These are phyloP conservation scores for Stachybotrys chartarum DNA, from an alignment of 2,329 filamentous ascomycete species.

Conservation along the genomic window DNA sequence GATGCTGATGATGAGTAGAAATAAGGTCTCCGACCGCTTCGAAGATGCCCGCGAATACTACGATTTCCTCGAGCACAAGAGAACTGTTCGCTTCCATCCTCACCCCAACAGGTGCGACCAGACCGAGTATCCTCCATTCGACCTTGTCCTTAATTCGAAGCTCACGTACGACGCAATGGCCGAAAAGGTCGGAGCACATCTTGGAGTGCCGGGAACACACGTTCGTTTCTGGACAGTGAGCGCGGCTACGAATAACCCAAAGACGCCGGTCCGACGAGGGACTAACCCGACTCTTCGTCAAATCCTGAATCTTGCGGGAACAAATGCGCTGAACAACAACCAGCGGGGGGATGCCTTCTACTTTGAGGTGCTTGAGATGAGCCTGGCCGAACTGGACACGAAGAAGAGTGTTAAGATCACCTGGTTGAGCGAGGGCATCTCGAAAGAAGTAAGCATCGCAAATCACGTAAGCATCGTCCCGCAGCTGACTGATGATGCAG, in stretches of 20 bases:
- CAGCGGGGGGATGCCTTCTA: slow-evolving; percentile 74
- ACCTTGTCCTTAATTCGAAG: slow-evolving; percentile 75
- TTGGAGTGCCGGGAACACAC: slow-evolving; percentile 76
- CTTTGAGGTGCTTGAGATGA: slow-evolving; percentile 93
- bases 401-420: slow-evolving; percentile 81
- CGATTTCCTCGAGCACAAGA: slow-evolving; percentile 83
- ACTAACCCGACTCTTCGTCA: slow-evolving; percentile 63
- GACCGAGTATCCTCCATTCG: slow-evolving; percentile 59
- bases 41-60: slow-evolving; percentile 82
- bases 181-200: slow-evolving; percentile 70
- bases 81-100: slow-evolving; percentile 70
- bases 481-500: slow-evolving; percentile 28
- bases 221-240: slow-evolving; percentile 88
- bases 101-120: slow-evolving; percentile 50
- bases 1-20: slow-evolving; percentile 9
- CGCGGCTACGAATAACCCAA: slow-evolving; percentile 66
- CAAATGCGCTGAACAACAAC: slow-evolving; percentile 58
- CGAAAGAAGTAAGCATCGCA: slow-evolving; percentile 64
- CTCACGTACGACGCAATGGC: slow-evolving; percentile 84
- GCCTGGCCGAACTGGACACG: slow-evolving; percentile 83
- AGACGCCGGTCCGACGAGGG: slow-evolving; percentile 67
- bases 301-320: slow-evolving; percentile 70
- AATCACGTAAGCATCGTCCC: background rate
- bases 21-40: slow-evolving; percentile 38
- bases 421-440: slow-evolving; percentile 83